These are phyloP conservation scores for Saturnispora besseyi DNA, from an alignment of 805 yeast species.

Conservation along the genomic window DNA sequence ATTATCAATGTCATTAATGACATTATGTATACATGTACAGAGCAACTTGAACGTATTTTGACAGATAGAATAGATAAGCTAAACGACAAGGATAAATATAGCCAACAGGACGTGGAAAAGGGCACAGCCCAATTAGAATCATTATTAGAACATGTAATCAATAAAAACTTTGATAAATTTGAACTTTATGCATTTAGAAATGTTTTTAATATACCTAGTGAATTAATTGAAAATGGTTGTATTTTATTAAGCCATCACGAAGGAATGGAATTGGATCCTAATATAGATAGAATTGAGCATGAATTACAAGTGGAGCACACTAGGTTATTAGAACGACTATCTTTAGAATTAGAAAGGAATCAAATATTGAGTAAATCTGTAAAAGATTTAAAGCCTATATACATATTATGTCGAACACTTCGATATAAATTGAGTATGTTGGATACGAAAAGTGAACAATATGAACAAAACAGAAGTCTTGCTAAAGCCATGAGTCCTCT, in stretches of 20 bases:
- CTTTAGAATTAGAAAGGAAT: conserved; percentile 36
- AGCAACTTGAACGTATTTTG: conserved; percentile 65
- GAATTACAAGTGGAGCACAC: conserved; percentile 18
- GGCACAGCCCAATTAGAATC: conserved; percentile 81
- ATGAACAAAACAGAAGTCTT: conserved; percentile 1
- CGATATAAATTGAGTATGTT: conserved; percentile 10
- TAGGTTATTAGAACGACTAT: conserved; percentile 31
- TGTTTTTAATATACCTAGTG: conserved; percentile 60
- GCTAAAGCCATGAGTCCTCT: conserved; percentile 19
- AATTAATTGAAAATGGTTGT: conserved; percentile 56
- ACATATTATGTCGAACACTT: conserved; percentile 22
- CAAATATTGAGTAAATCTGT: conserved; percentile 33
- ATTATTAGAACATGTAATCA: conserved; percentile 63
- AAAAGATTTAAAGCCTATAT: conserved; percentile 30
- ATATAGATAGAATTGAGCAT: conserved; percentile 15
- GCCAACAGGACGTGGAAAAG: conserved; percentile 45
- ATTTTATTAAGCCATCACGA: conserved; percentile 62
- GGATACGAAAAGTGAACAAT: conserved; percentile 5
- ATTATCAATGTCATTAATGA: conserved; percentile 82
- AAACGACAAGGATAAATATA: conserved; percentile 11
- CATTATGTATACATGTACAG: conserved; percentile 71
- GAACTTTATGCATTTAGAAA: conserved; percentile 77
- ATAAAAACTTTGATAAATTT: conserved; percentile 74
- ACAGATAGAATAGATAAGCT: conserved; percentile 21
- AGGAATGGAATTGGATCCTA: conserved; percentile 29